Evolutionary conservation across 371 early-diverging fungal genomes (phyloP), one percentile per base, ranked within the genome.

Genomic region (Entomophthora muscae): DNA sequence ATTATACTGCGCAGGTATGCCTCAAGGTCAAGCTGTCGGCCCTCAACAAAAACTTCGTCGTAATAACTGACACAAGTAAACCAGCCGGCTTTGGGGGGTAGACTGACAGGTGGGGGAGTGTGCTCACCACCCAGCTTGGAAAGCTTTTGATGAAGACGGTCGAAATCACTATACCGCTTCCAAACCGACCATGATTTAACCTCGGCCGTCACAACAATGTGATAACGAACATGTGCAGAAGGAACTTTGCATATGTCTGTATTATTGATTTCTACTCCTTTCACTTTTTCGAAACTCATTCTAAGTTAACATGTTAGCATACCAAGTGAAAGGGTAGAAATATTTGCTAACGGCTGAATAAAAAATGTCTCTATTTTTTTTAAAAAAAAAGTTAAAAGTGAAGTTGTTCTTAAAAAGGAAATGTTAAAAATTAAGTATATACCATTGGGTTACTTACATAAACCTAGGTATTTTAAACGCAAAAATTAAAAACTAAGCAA

Each of bases 121-220:
- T 77, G 76, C 0, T 91, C 86, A 65, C 80, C 84, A 53, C 76
- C 72, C 3, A 73, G 70, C 24, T 63, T 67, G 27, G 76, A 66
- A 24, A 79, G 75, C 42, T 80, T 73, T 1, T 66, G 33, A 63
- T 86, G 72, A 0, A 93, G 80, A 30, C 77, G 72, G 33, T 77
- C 76, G 67, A 93, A 93, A 64, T 91, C 91, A 56, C 83, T 84
- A 72, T 90, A 93, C 1, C 94, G 83, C 65, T 83, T 85, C 86
- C 88, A 89, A 24, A 92, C 83, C 0, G 76, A 78, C 94, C 94
- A 93, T 12, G 86, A 80, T 23, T 90, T 83, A 26, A 90, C 88
- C 1, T 90, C 85, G 0, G 86, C 88, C 65, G 84, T 82, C 5
- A 90, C 82, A 64, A 85, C 80, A 23, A 90, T 72, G 52, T 76